phyloP scores from a whole-genome alignment of 176 grass and related monocot species.

The Bolboschoenus planiculmis region DNA sequence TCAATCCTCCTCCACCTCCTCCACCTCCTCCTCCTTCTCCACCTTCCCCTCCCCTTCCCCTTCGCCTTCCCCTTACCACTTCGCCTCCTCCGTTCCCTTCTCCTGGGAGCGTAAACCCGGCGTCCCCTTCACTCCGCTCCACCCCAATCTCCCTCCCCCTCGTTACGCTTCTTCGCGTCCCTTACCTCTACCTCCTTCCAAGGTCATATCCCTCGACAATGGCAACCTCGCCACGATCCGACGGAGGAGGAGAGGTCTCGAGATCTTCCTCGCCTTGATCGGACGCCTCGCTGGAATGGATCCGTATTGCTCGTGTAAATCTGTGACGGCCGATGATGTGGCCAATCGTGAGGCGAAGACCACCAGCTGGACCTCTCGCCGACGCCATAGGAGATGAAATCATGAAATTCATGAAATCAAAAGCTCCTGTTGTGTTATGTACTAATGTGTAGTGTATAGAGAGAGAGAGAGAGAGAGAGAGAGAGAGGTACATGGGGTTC shows the following conservation, averaged over 20 bases:
- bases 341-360: not conserved
- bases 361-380: not conserved
- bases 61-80: conserved; percentile 44
- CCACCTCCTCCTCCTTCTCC: conserved; percentile 20
- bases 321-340: not conserved
- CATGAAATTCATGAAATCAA: not conserved
- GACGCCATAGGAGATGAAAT: not conserved
- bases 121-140: conserved; percentile 57
- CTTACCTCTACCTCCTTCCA: conserved; percentile 38
- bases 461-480: not conserved
- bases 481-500: not conserved
- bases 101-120: conserved; percentile 79
- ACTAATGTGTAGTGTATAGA: not conserved
- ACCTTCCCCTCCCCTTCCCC: conserved; percentile 42
- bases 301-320: conserved; percentile 9
- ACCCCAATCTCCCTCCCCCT: not conserved
- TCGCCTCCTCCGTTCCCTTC: conserved; percentile 55
- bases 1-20: not conserved
- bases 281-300: not conserved
- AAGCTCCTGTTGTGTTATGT: not conserved
- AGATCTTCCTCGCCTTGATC: conserved; percentile 17
- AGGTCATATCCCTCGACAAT: conserved; percentile 28
- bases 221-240: conserved; percentile 15
- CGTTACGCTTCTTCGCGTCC: not conserved
- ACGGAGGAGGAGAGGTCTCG: conserved; percentile 14